Percentiles rank a stretch among this genome's conserved stretches.
phyloP scores from a whole-genome alignment of 1,284 basidiomycete genomes.

The Nidula niveotomentosa region DNA sequence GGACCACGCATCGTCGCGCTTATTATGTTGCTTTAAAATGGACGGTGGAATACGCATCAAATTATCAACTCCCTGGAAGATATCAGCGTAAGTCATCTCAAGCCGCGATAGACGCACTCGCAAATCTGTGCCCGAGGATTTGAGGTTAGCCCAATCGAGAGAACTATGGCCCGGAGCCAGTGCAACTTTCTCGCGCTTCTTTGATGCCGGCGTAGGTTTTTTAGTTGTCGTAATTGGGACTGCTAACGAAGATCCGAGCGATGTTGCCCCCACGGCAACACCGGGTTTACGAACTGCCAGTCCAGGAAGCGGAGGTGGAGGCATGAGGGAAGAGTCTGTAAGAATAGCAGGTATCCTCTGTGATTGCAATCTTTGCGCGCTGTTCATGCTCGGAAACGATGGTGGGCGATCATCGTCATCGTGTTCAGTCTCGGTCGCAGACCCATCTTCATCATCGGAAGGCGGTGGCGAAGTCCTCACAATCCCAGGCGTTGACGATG shows the following conservation, averaged over 20 bases:
- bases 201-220: conserved; percentile 48
- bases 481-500: conserved; percentile 25
- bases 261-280: conserved; percentile 12
- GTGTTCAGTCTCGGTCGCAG: conserved; percentile 50
- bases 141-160: conserved; percentile 93
- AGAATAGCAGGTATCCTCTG: conserved; percentile 41
- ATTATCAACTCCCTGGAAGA: conserved; percentile 56
- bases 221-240: conserved; percentile 60
- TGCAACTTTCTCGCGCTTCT: conserved; percentile 79
- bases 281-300: conserved; percentile 46
- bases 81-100: neutral
- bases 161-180: conserved; percentile 91
- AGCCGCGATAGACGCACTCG: conserved; percentile 49
- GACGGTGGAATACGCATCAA: conserved; percentile 80
- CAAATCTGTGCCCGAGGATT: conserved; percentile 76
- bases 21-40: conserved; percentile 83
- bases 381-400: conserved; percentile 80
- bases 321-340: conserved; percentile 63
- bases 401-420: conserved; percentile 65
- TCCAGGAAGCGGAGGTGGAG: conserved; percentile 62
- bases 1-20: conserved; percentile 90
- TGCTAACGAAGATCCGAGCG: conserved; percentile 49
- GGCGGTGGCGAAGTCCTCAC: conserved; percentile 37
- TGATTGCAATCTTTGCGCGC: conserved; percentile 69
- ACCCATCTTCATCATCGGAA: conserved; percentile 42